These are phyloP conservation scores for Cynanchum wilfordii DNA, from an alignment of 257 asterid genomes.

Conservation along the genomic window DNA sequence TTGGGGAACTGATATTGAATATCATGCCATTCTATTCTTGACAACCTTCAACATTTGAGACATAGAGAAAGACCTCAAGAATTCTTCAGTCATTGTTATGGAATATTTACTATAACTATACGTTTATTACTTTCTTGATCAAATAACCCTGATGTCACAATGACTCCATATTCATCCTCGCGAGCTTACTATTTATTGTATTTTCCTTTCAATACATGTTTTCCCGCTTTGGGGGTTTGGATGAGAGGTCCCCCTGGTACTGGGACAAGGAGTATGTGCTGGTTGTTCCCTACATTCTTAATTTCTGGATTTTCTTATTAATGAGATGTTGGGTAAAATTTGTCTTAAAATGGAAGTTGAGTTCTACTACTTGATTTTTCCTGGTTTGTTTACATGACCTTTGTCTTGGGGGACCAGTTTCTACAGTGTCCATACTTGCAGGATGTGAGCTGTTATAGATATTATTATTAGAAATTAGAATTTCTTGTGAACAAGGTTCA, in stretches of 20 bases:
- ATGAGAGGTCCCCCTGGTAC: neutral
- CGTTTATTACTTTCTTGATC: neutral
- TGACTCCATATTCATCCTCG: neutral
- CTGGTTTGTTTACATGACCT: constrained; percentile 1
- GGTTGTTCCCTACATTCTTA: neutral
- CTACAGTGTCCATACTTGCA: neutral
- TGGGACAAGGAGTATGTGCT: neutral
- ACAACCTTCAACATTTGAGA: neutral
- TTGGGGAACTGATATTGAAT: no score
- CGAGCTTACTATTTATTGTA: neutral
- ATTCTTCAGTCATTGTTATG: neutral
- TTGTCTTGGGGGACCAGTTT: constrained; percentile 6
- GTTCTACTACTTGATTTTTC: neutral
- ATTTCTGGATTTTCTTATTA: neutral
- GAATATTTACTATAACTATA: no score
- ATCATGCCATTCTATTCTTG: no score
- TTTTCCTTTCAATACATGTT: neutral
- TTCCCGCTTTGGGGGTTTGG: neutral
- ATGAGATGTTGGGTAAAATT: neutral
- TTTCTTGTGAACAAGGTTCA: no score
- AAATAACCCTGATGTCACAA: neutral
- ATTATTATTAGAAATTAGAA: no score
- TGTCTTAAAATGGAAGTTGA: neutral
- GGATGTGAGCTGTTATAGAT: neutral
- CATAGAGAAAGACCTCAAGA: neutral